Conservation (phyloP, 495 filamentous ascomycete genomes). For the Aspergillus wentii region DNA sequence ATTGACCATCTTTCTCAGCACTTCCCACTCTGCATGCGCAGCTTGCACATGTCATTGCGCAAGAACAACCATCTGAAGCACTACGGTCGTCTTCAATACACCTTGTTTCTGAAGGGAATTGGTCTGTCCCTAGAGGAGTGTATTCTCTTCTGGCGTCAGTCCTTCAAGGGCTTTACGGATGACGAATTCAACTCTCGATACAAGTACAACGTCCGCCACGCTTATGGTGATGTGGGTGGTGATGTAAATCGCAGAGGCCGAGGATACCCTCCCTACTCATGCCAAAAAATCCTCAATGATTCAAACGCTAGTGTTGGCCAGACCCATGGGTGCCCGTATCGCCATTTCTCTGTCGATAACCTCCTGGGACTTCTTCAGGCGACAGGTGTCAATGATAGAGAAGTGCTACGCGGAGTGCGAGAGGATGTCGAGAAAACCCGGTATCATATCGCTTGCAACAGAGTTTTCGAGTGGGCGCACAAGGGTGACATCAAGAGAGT, state of each 20-base stretch:
- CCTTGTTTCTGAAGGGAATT: constrained; percentile 95
- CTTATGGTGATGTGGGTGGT: constrained; percentile 92
- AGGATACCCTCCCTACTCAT: constrained; percentile 86
- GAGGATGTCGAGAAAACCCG: constrained; percentile 85
- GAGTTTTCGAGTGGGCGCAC: constrained; percentile 88
- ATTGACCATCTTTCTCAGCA: constrained; percentile 79
- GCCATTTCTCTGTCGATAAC: constrained; percentile 87
- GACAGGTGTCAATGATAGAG: constrained; percentile 72
- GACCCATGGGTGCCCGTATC: constrained; percentile 90
- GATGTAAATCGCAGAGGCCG: constrained; percentile 79
- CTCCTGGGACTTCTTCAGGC: constrained; percentile 66
- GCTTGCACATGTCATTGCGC: constrained; percentile 77
- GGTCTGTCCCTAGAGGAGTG: constrained; percentile 87
- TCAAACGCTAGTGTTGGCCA: constrained; percentile 79
- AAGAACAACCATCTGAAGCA: constrained; percentile 89
- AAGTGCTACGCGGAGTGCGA: constrained; percentile 71
- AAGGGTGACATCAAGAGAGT: constrained; percentile 84
- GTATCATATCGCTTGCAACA: constrained; percentile 94
- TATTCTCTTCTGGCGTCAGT: constrained; percentile 87
- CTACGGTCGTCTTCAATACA: constrained; percentile 91
- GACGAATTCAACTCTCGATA: constrained; percentile 95
- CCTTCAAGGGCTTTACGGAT: constrained; percentile 79
- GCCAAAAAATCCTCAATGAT: constrained; percentile 90
- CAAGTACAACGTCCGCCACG: constrained; percentile 90
- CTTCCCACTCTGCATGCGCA: constrained; percentile 93